A percentile compares a stretch with the other conserved stretches of the same genome.
These are phyloP conservation scores for Linnemannia elongata DNA, from an alignment of 192 early-diverging fungal genomes.

Conservation along the genomic window DNA sequence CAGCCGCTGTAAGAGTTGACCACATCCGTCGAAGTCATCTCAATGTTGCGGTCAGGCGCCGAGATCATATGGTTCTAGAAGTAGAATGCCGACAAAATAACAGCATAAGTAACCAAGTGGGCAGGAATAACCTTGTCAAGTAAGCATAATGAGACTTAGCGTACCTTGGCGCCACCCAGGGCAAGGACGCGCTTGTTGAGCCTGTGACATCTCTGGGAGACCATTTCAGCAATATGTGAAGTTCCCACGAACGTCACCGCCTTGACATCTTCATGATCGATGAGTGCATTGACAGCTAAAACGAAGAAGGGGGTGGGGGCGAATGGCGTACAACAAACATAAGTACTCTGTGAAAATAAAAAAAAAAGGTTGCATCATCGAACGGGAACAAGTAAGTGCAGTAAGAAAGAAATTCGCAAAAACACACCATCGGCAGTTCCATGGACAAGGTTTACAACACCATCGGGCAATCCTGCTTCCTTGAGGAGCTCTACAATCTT, in stretches of 20 bases:
- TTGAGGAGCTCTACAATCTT: slow-evolving; percentile 70
- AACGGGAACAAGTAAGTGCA: background rate
- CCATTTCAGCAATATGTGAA: slow-evolving; percentile 77
- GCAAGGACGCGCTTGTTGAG: slow-evolving; percentile 80
- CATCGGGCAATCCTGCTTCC: slow-evolving; percentile 75
- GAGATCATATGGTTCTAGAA: slow-evolving; percentile 84
- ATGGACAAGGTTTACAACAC: slow-evolving; percentile 84
- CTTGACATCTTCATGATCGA: slow-evolving; percentile 71
- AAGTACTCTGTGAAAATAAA: background rate
- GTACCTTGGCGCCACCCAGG: slow-evolving; percentile 75
- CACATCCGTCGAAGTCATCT: slow-evolving; percentile 83
- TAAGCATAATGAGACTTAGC: background rate
- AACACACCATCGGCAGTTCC: slow-evolving; percentile 70
- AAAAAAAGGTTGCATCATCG: background rate
- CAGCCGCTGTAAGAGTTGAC: slow-evolving; percentile 84
- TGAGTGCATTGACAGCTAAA: slow-evolving; percentile 66
- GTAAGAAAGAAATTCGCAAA: slow-evolving; percentile 46
- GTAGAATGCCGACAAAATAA: background rate
- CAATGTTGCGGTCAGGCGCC: slow-evolving; percentile 79
- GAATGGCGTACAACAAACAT: background rate
- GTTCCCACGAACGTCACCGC: slow-evolving; percentile 89
- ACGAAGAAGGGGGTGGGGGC: background rate
- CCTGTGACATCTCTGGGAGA: slow-evolving; percentile 60
- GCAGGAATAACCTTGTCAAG: background rate
- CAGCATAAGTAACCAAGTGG: background rate